These are phyloP conservation scores for Wickerhamomyces sydowiorum DNA, from an alignment of 805 yeast genomes.

Conservation along the genomic window DNA sequence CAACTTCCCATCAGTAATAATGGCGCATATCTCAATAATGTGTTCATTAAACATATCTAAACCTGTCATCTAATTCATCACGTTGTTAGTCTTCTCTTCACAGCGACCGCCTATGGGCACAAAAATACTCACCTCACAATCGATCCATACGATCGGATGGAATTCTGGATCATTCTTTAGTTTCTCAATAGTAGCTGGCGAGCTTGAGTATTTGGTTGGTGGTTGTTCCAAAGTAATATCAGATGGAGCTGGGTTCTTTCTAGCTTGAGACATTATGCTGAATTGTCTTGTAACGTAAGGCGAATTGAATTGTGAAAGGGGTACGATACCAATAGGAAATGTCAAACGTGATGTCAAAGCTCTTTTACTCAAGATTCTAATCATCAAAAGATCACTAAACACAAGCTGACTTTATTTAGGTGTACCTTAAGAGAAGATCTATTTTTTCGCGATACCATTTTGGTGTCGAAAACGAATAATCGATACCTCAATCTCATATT, in stretches of 20 bases:
- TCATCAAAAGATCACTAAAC: too few relatives aligned
- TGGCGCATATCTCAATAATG: slow-evolving; percentile 88
- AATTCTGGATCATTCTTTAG: slow-evolving; percentile 9
- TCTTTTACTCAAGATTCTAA: too few relatives aligned
- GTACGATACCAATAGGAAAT: too few relatives aligned
- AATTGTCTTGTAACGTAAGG: not conserved
- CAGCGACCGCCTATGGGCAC: not conserved
- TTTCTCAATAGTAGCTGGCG: not conserved
- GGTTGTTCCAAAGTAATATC: not conserved
- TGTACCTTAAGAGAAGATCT: too few relatives aligned
- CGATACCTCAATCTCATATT: too few relatives aligned
- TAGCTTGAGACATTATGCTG: too few relatives aligned
- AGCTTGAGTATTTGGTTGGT: not conserved
- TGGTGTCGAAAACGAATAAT: too few relatives aligned
- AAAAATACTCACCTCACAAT: slow-evolving; percentile 57
- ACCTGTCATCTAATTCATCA: slow-evolving; percentile 70
- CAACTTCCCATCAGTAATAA: slow-evolving; percentile 80
- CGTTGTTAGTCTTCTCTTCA: not conserved
- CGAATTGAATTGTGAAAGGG: not conserved
- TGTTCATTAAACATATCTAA: slow-evolving; percentile 72
- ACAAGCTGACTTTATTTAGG: too few relatives aligned
- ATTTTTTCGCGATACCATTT: too few relatives aligned
- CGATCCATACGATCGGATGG: slow-evolving; percentile 77
- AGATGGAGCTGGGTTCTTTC: too few relatives aligned
- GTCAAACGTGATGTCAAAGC: too few relatives aligned